Percentiles rank a stretch among this genome's conserved stretches.
Evolutionary conservation across 176 grass and related monocot species (phyloP).

Genomic region (Carex littledalei): DNA sequence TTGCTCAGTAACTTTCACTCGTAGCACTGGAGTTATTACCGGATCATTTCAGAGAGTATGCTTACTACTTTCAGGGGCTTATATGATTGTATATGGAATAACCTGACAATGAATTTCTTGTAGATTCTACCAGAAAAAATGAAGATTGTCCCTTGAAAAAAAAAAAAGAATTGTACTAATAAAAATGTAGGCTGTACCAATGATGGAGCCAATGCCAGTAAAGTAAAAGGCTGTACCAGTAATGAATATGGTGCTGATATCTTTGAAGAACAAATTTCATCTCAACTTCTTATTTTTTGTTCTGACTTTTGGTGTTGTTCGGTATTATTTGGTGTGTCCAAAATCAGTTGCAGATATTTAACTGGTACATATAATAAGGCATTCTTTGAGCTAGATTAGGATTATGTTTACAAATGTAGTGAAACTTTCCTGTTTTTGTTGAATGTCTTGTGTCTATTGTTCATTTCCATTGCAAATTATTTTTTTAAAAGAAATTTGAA

Average conservation of each 20-base stretch:
- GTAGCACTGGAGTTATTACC: not conserved
- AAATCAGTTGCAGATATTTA: too few species aligned
- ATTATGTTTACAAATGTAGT: too few species aligned
- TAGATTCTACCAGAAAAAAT: not conserved
- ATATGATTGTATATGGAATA: not conserved
- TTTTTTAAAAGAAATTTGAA: too few species aligned
- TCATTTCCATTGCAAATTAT: too few species aligned
- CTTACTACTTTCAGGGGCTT: not conserved
- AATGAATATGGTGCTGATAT: not conserved
- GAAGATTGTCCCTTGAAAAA: not conserved
- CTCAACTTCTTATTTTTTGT: not conserved
- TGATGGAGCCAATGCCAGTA: not conserved
- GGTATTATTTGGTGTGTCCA: too few species aligned
- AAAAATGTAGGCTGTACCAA: not conserved
- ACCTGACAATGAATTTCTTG: not conserved
- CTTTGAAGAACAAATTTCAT: not conserved
- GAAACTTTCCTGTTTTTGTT: too few species aligned
- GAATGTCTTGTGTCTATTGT: too few species aligned
- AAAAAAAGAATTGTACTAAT: not conserved
- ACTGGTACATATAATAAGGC: too few species aligned
- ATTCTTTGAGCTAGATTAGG: too few species aligned
- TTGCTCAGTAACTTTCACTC: not conserved
- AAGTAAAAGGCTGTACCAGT: not conserved
- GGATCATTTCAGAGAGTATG: not conserved
- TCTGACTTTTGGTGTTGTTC: too few species aligned